phyloP scores from a whole-genome alignment of 2,329 filamentous ascomycete genomes.

The Fusarium tricinctum region DNA sequence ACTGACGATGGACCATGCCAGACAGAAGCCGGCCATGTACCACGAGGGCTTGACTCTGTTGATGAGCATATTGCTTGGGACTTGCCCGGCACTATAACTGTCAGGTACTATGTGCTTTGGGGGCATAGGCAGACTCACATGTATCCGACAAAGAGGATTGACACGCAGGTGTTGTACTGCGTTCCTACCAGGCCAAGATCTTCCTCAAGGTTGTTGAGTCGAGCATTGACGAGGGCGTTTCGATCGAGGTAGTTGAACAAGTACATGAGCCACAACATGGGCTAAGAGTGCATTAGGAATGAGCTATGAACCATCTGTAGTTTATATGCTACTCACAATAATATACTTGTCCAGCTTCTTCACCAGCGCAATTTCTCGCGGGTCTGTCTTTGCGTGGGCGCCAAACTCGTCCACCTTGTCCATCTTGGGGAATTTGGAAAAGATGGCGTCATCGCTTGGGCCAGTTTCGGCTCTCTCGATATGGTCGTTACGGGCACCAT shows the following conservation, averaged over 20 bases:
- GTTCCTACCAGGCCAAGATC: slow-evolving; percentile 62
- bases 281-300: no score
- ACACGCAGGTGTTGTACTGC: slow-evolving; percentile 54
- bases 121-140: slow-evolving; percentile 19
- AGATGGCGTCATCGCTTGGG: slow-evolving; percentile 19
- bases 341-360: slow-evolving; percentile 42
- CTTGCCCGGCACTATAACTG: slow-evolving; percentile 43
- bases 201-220: slow-evolving; percentile 66
- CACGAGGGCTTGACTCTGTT: slow-evolving; percentile 58
- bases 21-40: slow-evolving; percentile 58
- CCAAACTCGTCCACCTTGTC: slow-evolving; percentile 44
- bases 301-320: no score
- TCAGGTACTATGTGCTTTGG: no score
- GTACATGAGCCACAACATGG: slow-evolving; percentile 58
- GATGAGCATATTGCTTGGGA: slow-evolving; percentile 58
- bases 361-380: slow-evolving; percentile 38
- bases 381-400: slow-evolving; percentile 41
- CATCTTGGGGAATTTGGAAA: slow-evolving; percentile 39
- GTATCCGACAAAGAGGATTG: slow-evolving; percentile 57
- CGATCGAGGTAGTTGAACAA: slow-evolving; percentile 60
- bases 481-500: slow-evolving; percentile 16
- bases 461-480: slow-evolving; percentile 33
- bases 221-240: slow-evolving; percentile 69
- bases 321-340: slow-evolving; percentile 14
- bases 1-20: slow-evolving; percentile 58